These are phyloP conservation scores for Eucalyptus fibrosa DNA, from an alignment of 345 rosid genomes.

Conservation along the genomic window DNA sequence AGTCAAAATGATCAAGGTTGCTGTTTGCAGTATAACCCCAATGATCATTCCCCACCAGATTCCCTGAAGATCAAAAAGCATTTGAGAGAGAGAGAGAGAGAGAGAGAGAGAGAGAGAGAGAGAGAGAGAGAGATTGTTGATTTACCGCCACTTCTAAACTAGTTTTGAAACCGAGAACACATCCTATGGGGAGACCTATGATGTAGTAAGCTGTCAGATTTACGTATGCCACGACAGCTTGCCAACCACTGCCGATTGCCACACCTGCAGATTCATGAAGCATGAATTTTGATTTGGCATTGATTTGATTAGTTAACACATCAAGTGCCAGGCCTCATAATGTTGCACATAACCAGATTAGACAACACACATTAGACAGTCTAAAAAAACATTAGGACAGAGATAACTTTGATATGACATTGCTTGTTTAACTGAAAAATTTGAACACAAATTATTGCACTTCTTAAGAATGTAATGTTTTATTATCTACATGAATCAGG, in stretches of 20 bases:
- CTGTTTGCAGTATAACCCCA: conserved; percentile 63
- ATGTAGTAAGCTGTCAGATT: conserved; percentile 62
- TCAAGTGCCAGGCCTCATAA: neutral
- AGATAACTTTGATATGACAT: neutral
- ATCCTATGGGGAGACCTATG: conserved; percentile 86
- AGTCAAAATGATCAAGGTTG: conserved; percentile 47
- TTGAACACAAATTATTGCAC: neutral
- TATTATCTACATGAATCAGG: neutral
- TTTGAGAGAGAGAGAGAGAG: too few species aligned
- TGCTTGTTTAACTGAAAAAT: neutral
- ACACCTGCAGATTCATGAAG: conserved; percentile 31
- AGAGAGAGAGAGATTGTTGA: neutral
- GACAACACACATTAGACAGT: neutral
- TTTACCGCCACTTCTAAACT: conserved; percentile 67
- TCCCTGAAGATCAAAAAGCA: conserved; percentile 28
- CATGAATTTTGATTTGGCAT: neutral
- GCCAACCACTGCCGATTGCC: conserved; percentile 97
- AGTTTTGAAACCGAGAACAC: conserved; percentile 78
- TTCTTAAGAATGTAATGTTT: neutral
- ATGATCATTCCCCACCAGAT: conserved; percentile 96
- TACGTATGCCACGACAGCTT: conserved; percentile 78
- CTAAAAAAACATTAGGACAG: neutral
- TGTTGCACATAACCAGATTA: neutral
- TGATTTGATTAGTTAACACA: neutral
- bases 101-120: neutral